Evolutionary conservation across 257 asterid species (phyloP).

Genomic region (Penstemon eatonii): DNA sequence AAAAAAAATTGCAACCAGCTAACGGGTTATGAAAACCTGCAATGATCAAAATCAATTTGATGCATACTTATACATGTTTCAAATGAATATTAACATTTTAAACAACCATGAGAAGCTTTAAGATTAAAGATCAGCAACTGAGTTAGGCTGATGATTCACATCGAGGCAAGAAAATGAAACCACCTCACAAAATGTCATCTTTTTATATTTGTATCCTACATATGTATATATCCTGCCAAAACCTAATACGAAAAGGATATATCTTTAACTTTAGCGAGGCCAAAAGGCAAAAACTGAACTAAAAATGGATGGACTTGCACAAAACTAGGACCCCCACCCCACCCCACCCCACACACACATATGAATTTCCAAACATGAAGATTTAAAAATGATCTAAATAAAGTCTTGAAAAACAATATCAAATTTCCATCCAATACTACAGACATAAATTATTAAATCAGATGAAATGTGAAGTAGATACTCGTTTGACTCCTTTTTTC

Average conservation of each 20-base stretch:
- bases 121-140: slow-evolving; percentile 8
- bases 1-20: slow-evolving; percentile 6
- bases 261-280: background rate
- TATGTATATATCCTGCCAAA: no score
- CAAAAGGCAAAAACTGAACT: background rate
- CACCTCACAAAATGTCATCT: slow-evolving; percentile 2
- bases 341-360: background rate
- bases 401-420: background rate
- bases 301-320: background rate
- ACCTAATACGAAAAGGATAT: no score
- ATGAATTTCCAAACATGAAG: background rate
- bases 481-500: no score
- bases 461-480: background rate
- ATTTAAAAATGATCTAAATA: background rate
- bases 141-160: slow-evolving; percentile 18
- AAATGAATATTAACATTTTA: background rate
- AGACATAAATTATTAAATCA: background rate
- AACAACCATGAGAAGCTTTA: slow-evolving; percentile 10
- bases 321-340: background rate
- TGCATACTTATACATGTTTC: background rate
- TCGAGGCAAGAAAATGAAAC: slow-evolving; percentile 4
- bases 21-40: slow-evolving; percentile 11
- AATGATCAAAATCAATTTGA: background rate
- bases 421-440: slow-evolving; percentile 10
- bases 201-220: slow-evolving; percentile 11